These are phyloP conservation scores for Atkinsonella hypoxylon DNA, from an alignment of 2,329 filamentous ascomycete genomes.

Conservation along the genomic window DNA sequence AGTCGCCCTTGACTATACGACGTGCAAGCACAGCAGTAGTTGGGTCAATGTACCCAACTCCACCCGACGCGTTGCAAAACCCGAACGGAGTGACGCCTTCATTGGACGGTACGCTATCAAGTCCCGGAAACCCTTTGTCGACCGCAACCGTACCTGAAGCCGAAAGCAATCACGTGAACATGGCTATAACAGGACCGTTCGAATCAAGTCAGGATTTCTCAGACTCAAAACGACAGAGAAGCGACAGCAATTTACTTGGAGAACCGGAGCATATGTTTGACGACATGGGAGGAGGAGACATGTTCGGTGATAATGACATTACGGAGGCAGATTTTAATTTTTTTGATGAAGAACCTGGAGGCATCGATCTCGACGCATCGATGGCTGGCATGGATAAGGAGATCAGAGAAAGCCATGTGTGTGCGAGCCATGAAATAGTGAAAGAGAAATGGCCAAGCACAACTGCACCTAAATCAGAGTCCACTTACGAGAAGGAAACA, in stretches of 20 bases:
- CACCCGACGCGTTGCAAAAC: slow-evolving; percentile 52
- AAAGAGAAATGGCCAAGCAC: slow-evolving; percentile 9
- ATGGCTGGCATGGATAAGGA: slow-evolving; percentile 12
- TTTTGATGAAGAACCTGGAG: slow-evolving; percentile 53
- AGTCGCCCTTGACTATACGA: slow-evolving; percentile 40
- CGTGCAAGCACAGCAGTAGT: slow-evolving; percentile 34
- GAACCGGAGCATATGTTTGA: slow-evolving; percentile 52
- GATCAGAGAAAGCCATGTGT: slow-evolving; percentile 2
- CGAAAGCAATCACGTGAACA: slow-evolving; percentile 13
- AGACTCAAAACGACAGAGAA: slow-evolving; percentile 34
- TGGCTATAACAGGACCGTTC: slow-evolving; percentile 12
- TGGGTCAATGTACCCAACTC: slow-evolving; percentile 58
- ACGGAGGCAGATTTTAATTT: slow-evolving; percentile 78
- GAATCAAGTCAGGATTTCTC: slow-evolving; percentile 19
- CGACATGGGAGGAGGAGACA: slow-evolving; percentile 55
- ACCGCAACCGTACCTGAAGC: slow-evolving; percentile 18
- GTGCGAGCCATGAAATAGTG: slow-evolving; percentile 3
- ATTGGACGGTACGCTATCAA: slow-evolving; percentile 43
- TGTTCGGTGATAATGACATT: slow-evolving; percentile 62
- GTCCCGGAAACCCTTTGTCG: slow-evolving; percentile 36
- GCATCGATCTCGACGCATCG: slow-evolving; percentile 24
- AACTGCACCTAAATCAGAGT: slow-evolving; percentile 7
- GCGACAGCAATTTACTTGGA: slow-evolving; percentile 28
- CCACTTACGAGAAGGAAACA: slow-evolving; percentile 14
- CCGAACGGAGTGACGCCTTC: slow-evolving; percentile 41